Base-by-base conservation (phyloP, 148 eudicot genomes). In the Vaccinium macrocarpon region DNA sequence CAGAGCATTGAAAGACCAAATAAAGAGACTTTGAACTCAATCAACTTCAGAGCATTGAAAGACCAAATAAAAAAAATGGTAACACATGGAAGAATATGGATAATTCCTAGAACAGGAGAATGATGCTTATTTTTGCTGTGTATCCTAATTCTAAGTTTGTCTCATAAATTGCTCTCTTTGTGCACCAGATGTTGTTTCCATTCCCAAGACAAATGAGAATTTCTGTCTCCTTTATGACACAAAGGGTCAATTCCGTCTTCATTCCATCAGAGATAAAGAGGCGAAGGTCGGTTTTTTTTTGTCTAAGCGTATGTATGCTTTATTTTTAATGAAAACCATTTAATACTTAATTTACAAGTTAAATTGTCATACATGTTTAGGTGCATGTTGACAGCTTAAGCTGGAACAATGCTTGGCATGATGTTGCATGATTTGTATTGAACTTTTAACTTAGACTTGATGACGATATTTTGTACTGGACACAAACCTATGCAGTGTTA, bases 211-310 rank as follows among this genome's bases (percentile, higher is more conserved):
- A 50, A 88, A 88, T 80, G 91, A 90, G 76, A 88, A 83, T 53
- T 90, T 90, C 88, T 90, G 91, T 71, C 90, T 90, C 32, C 90
- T 90, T 7, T 90, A 90, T 85, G 91, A 89, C 82, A 90, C 92
- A 23, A 90, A 90, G 84, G 93, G 93, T 29, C 86, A 91, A 48
- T 91, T 91, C 88, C 80, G 93, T 0, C 85, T 91, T 0, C 93
- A 91, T 85, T 84, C 91, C 12, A 38, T 91, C 84, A 88, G 93
- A 57, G 93, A 91, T 82, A 91, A 91, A 62, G 93, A 91, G 79
- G 83, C 90, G 14, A 91, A 91, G 93, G 93, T 91, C 1, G 64
- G 87, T 84, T 59, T 83, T 59, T 83, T 77, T 48, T 32, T 32
- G 51, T 6, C 48, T 25, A 38, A 13, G 5, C 18, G 8, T 51